These are phyloP conservation scores for Jaenimonas drosophilae DNA, from an alignment of 208 protist species.

Conservation along the genomic window DNA sequence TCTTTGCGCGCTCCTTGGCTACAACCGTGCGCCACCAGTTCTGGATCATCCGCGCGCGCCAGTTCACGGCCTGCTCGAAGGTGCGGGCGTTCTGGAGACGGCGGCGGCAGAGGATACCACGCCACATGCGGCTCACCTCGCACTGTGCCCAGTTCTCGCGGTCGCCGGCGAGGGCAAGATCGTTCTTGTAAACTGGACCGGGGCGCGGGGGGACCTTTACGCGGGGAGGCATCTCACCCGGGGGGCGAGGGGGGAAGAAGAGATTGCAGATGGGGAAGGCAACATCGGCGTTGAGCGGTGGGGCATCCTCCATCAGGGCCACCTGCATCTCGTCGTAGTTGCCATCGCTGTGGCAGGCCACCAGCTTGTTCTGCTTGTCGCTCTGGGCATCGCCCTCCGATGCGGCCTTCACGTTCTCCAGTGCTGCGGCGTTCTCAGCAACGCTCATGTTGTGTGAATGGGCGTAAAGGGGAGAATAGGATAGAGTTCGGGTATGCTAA, in stretches of 20 bases:
- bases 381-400: background rate
- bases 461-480: no score
- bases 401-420: no score
- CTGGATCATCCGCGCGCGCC: slow-evolving; percentile 55
- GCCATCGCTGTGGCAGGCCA: background rate
- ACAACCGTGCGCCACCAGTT: slow-evolving; percentile 67
- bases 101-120: slow-evolving; percentile 63
- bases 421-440: no score
- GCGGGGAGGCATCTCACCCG: slow-evolving; percentile 42
- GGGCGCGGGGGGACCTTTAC: slow-evolving; percentile 33
- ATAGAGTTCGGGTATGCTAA: no score
- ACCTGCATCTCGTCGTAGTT: slow-evolving; percentile 6
- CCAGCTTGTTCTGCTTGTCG: background rate
- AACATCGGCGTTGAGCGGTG: slow-evolving; percentile 44
- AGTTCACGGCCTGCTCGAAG: slow-evolving; percentile 23
- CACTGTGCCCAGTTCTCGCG: slow-evolving; percentile 57
- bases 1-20: slow-evolving; percentile 20
- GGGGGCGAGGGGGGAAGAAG: slow-evolving; percentile 54
- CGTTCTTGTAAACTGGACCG: slow-evolving; percentile 29
- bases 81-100: slow-evolving; percentile 32
- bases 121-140: slow-evolving; percentile 62
- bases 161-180: slow-evolving; percentile 36
- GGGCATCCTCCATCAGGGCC: background rate
- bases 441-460: no score
- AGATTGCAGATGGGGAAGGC: slow-evolving; percentile 49